Base-by-base conservation (phyloP, 2,329 filamentous ascomycete genomes). In the Chrysosporium queenslandicum region DNA sequence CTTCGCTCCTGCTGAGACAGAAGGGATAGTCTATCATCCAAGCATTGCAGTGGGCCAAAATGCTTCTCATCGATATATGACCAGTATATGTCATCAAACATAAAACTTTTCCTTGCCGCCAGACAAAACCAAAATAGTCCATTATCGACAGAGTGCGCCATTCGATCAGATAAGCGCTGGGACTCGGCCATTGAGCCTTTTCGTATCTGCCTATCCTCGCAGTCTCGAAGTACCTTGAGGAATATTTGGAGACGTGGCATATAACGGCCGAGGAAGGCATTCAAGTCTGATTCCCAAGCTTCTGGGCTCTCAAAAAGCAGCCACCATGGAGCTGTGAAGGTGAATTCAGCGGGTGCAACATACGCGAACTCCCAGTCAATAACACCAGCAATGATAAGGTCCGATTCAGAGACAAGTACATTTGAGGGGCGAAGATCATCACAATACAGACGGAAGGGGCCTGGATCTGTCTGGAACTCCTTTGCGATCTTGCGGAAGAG, bases 401-500 rank as follows among this genome's bases (percentile, higher is more conserved):
- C 53, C 21, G 59, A 46, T 32, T 48, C 29, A 42, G 63, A 53
- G 6, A 59, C 46, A 14, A 65, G 57, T 1, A 65, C 55, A 51
- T 66, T 64, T 2, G 58, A 56, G 1, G 60, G 63, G 8, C 59
- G 52, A 11, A 65, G 51, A 50, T 63, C 60, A 21, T 66, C 62
- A 27, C 57, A 61, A 23, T 58, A 63, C 2, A 64, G 40, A 23
- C 53, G 57, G 32, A 63, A 64, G 0, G 57, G 57, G 8, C 62
- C 62, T 20, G n/a, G 32, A 2, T 20, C 14, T 3, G 61, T 34
- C 57, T 62, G 2, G 55, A 63, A 40, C 7, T 21, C 16, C 18
- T 58, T 9, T 9, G 64, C 65, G 3, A 71, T 52, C 39, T 58
- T 65, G 3, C 68, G 69, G 53, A 74, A 74, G 0, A 74, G 55